These are phyloP conservation scores for Plasmodium falciparum DNA, from an alignment of 169 alveolate species.

Conservation along the genomic window DNA sequence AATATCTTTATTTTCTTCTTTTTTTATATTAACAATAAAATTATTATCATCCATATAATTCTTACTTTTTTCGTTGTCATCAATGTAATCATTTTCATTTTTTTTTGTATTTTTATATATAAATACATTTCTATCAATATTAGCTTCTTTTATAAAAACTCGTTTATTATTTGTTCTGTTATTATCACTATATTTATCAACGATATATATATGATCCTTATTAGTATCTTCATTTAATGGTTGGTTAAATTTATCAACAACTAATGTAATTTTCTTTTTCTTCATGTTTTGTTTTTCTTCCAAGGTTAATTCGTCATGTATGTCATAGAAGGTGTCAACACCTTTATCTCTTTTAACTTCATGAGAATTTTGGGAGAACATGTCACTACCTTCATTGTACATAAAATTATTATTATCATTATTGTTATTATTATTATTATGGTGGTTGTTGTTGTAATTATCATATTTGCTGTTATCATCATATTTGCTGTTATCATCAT, in stretches of 20 bases:
- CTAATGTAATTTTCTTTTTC: slow-evolving; percentile 5
- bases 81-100: slow-evolving; percentile 19
- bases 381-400: neutral
- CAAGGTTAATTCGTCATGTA: neutral
- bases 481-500: neutral
- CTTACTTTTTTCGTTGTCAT: slow-evolving; percentile 17
- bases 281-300: neutral
- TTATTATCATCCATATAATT: slow-evolving; percentile 13
- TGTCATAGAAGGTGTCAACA: no score
- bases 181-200: slow-evolving; percentile 3
- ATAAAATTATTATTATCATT: neutral
- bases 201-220: neutral
- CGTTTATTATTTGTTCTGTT: slow-evolving; percentile 19
- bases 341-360: no score
- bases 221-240: neutral
- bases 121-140: slow-evolving; percentile 35
- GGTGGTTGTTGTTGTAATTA: neutral
- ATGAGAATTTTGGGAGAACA: no score
- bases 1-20: slow-evolving; percentile 34
- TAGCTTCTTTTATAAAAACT: slow-evolving; percentile 23
- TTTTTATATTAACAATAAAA: slow-evolving; percentile 56
- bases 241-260: slow-evolving; percentile 1
- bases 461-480: neutral
- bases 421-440: neutral
- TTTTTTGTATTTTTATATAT: slow-evolving; percentile 58